These are phyloP conservation scores for Vitis hybrid DNA, from an alignment of 177 flowering plant genomes.

Conservation along the genomic window DNA sequence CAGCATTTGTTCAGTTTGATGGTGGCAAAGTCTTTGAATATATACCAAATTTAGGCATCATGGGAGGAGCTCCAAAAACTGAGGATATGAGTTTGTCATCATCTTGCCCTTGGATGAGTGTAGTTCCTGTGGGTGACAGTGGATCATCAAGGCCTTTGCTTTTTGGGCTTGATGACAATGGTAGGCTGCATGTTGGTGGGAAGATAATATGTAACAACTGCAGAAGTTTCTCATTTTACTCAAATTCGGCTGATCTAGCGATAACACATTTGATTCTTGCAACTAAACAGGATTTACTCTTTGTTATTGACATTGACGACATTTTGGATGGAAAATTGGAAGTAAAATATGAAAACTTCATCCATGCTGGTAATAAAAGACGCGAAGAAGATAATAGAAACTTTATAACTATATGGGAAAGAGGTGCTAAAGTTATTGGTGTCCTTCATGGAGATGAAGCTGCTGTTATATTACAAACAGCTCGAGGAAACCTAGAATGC, in stretches of 20 bases:
- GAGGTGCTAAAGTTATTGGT: constrained; percentile 77
- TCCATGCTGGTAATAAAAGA: constrained; percentile 34
- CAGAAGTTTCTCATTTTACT: constrained; percentile 81
- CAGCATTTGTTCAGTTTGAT: constrained; percentile 74
- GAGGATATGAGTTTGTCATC: constrained; percentile 44
- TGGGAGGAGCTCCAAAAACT: constrained; percentile 24
- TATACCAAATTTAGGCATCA: constrained; percentile 36
- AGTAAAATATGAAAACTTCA: constrained; percentile 46
- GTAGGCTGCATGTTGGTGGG: constrained; percentile 62
- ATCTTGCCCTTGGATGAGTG: constrained; percentile 81
- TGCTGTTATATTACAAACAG: constrained; percentile 76
- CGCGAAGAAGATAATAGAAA: constrained; percentile 48
- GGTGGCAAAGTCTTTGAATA: constrained; percentile 72
- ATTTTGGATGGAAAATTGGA: constrained; percentile 48
- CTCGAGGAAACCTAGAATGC: constrained; percentile 87
- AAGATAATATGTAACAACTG: constrained; percentile 76
- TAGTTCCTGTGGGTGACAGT: constrained; percentile 37
- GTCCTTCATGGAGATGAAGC: constrained; percentile 95
- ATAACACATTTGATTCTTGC: constrained; percentile 73
- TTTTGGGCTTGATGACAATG: constrained; percentile 72
- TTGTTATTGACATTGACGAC: constrained; percentile 57
- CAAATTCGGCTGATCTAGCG: constrained; percentile 51
- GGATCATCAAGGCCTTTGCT: constrained; percentile 48
- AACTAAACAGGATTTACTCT: constrained; percentile 85
- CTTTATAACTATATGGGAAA: constrained; percentile 78